Base-by-base conservation (phyloP, 176 grass and related monocot genomes). In the Juncus inflexus region DNA sequence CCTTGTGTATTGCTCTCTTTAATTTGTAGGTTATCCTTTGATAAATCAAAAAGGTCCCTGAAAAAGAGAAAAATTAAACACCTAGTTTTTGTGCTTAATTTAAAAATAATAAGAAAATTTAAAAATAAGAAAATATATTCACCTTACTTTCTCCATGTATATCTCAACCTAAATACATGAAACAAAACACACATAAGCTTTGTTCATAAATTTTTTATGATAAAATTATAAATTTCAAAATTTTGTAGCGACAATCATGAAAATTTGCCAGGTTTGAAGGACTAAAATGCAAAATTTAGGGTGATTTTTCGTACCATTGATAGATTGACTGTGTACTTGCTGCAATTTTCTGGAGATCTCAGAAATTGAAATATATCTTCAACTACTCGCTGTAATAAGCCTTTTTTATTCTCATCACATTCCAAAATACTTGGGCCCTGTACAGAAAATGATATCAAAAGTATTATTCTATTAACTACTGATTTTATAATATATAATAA, bases 141-240 rank as follows among this genome's bases (percentile, higher is more conserved):
- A 94, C 91, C 91, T 90, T 73, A 96, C 75, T 75, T 90, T 95
- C 66, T 90, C 87, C 84, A 96, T 74, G 80, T 87, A 96, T 72
- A 90, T 96, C 60, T 90, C 87, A 49, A 90, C 91, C 87, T 96
- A 66, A 76, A 47, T 73, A 60, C 60, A 37, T 2, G 15, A 67
- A 81, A 37, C 5, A 65, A 55, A 42, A 41, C 4, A 54, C 19
- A 28, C 55, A 12, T 10, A 35, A 28, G 67, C 70, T 81, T 40
- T 60, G 57, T 11, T 54, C 47, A 52, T n/a, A 10, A 58, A 19
- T 7, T 7, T 71, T 43, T 9, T 56, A 15, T 10, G 63, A 28
- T 49, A 66, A 47, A 35, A 28, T 5, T 28, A 36, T 66, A 14
- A 35, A 9, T 45, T 50, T 66, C 12, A 0, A 15, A 13, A 10